Conservation (phyloP, 768 basidiomycete genomes). For the Lactifluus piperatus region DNA sequence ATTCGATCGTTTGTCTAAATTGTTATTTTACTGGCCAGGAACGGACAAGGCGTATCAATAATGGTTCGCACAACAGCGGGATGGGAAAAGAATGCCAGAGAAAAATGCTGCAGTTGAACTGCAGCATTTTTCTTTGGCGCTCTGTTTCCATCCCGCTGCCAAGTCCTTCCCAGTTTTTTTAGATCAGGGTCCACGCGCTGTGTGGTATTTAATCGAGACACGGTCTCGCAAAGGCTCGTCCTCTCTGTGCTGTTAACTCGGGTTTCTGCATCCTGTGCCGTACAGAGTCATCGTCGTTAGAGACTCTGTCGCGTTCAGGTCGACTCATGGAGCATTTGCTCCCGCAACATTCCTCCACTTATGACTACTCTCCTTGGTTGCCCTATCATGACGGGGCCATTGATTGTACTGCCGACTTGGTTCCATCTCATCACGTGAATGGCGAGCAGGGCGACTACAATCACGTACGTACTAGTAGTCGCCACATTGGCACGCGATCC, state of each 20-base stretch:
- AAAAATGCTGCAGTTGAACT: no score
- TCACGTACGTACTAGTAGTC: constrained; percentile 11
- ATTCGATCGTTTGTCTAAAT: background rate
- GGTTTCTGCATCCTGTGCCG: background rate
- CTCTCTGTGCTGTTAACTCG: background rate
- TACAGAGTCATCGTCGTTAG: background rate
- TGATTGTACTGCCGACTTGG: background rate
- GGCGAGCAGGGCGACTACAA: background rate
- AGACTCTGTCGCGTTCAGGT: background rate
- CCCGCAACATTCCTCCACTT: background rate
- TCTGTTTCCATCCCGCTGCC: background rate
- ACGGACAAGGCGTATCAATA: background rate
- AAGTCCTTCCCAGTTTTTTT: background rate
- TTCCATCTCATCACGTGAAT: constrained; percentile 1
- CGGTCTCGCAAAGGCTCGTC: background rate
- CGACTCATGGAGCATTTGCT: background rate
- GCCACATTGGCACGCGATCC: no score
- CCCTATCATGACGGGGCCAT: background rate
- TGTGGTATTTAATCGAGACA: constrained; percentile 9
- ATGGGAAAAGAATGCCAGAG: no score
- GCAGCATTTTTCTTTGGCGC: background rate
- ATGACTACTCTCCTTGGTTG: background rate
- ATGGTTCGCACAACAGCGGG: no score
- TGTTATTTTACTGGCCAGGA: constrained; percentile 1
- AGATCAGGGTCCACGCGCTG: constrained; percentile 12